These are phyloP conservation scores for Cryptococcus sp. DNA, from an alignment of 1,284 basidiomycete species.

Conservation along the genomic window DNA sequence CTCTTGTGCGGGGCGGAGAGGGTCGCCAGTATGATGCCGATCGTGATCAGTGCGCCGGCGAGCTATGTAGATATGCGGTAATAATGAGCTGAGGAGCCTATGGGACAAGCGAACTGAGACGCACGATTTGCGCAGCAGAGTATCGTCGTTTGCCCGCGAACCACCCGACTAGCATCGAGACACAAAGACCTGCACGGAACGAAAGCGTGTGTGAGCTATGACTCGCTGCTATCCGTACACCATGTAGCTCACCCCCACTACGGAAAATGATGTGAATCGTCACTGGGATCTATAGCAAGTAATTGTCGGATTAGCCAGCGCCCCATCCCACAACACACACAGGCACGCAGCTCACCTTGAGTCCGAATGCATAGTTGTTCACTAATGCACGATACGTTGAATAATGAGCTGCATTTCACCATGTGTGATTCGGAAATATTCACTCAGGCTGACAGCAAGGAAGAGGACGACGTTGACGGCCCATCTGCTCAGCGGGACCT, in stretches of 20 bases:
- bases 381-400: conserved; percentile 47
- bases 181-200: conserved; percentile 43
- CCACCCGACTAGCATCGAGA: conserved; percentile 52
- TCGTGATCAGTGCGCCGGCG: conserved; percentile 76
- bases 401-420: too few relatives aligned
- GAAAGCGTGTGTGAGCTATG: too few relatives aligned
- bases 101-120: conserved; percentile 15
- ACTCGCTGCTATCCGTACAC: background rate
- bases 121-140: conserved; percentile 62
- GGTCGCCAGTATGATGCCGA: conserved; percentile 81
- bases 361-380: conserved; percentile 89
- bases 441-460: conserved; percentile 66
- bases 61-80: conserved; percentile 33
- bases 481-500: conserved; percentile 75
- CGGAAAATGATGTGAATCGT: conserved; percentile 92
- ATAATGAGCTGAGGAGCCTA: conserved; percentile 6
- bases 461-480: conserved; percentile 80
- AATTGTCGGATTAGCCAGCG: conserved; percentile 32
- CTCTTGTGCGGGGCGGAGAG: conserved; percentile 61
- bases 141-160: conserved; percentile 62
- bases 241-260: conserved; percentile 79
- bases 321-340: background rate
- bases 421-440: conserved; percentile 5
- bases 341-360: conserved; percentile 36
- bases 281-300: conserved; percentile 68